Base-by-base conservation (phyloP, 2,329 filamentous ascomycete genomes). In the Calonectria montana region DNA sequence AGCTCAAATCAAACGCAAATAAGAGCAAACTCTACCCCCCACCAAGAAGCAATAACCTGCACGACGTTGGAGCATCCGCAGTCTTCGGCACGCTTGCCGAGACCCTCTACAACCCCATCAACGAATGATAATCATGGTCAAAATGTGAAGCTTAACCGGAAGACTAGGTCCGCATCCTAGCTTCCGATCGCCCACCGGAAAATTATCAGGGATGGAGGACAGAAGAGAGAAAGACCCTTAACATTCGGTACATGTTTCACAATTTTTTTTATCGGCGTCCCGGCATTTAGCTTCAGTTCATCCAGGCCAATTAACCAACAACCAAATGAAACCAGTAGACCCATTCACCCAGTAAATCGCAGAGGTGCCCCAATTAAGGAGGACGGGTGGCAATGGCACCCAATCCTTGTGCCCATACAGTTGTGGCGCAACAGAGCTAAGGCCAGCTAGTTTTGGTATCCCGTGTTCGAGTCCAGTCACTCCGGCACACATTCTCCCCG, bases 91-190 rank as follows among this genome's bases (percentile, higher is more conserved):
- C 7, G n/a, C 18, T 2, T 23, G 6, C 41, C 21, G 29, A 50
- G 10, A 12, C 59, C 16, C 48, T 48, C 39, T 23, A 47, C 67
- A 69, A 65, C 48, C 39, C 39, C 59, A 65, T 69, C 61, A 50
- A 21, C 35, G 29, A 50, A 21, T 25, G 29, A 69, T 64, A 55
- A 21, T 27, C 66, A 64, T 57, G n/a, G 9, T n/a, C 37, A 29
- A 69, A 57, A 29, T 10, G 29, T 21, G 18, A 35, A 21, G 1
- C 21, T 31, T 21, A 50, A 35, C 10, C n/a, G 15, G 27, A 16
- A 39, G 31, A 37, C 2, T 15, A 25, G 9, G 27, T 3, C 5
- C 21, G 1, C 27, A 21, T 31, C 25, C 62, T 16, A 25, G n/a
- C 18, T 7, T 13, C 31, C 3, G 3, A 53, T 37, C 12, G n/a